Conservation (phyloP, 768 basidiomycete species). For the Mycena epipterygia region DNA sequence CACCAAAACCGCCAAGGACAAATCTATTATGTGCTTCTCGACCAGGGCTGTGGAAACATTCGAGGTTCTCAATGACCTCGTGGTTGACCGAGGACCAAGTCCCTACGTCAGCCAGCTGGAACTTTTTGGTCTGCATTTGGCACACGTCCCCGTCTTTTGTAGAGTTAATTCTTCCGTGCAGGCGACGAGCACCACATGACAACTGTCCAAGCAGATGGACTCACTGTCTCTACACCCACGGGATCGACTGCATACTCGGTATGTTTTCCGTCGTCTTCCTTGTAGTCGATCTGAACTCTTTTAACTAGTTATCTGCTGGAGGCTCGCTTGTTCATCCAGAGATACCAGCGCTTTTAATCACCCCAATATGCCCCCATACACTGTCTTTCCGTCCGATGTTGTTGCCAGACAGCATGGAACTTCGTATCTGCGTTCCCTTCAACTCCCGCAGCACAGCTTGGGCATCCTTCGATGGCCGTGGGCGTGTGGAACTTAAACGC, state of each 20-base stretch:
- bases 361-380: constrained; percentile 98
- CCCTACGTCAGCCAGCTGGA: constrained; percentile 97
- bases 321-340: constrained; percentile 98
- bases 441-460: constrained; percentile 98
- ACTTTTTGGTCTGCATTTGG: constrained; percentile 83
- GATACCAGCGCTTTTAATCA: constrained; percentile 95
- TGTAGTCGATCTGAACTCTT: constrained; percentile 24
- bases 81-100: constrained; percentile 97
- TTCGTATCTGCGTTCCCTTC: constrained; percentile 98
- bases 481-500: constrained; percentile 97
- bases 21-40: constrained; percentile 98
- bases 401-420: constrained; percentile 97
- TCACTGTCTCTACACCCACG: constrained; percentile 96
- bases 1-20: constrained; percentile 78
- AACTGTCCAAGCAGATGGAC: constrained; percentile 97
- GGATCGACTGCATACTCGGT: constrained; percentile 99
- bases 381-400: constrained; percentile 99
- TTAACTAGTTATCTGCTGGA: constrained; percentile 86
- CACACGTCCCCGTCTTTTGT: constrained; percentile 6
- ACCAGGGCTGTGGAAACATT: constrained; percentile 96
- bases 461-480: constrained; percentile 98
- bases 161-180: constrained; percentile 47
- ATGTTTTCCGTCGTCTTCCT: constrained; percentile 44
- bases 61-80: constrained; percentile 96
- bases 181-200: constrained; percentile 99